Evolutionary conservation across 2,329 filamentous ascomycete species (phyloP), one percentile per base, ranked within the genome.

Genomic region (Talaromyces pinophilus): DNA sequence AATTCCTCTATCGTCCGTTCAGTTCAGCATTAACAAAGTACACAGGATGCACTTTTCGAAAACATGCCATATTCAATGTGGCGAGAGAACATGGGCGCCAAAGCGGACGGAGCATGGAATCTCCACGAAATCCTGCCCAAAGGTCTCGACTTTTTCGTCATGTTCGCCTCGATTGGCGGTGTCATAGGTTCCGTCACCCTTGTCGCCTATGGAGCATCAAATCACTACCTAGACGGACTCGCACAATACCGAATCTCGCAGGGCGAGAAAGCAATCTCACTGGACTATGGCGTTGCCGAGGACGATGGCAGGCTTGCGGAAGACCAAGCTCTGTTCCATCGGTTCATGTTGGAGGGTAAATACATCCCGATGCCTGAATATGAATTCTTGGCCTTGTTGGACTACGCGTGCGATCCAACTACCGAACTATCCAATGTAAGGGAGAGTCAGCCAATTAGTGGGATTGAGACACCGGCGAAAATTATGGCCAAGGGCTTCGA

Each of bases 341-440:
- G 55, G n/a, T 59, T 59, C 55, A 59, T 59, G 55, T 42, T 59
- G 55, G 55, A 59, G 17, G 55, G 55, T 17, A 59, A 59, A 35
- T 59, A 59, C 30, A 59, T 59, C 33, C 55, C 55, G n/a, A 59
- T 59, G 55, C 55, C 55, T 25, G 55, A 59, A 28, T 59, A 59
- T 59, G 55, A 59, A 8, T 59, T 59, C 19, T 40, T 59, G 55
- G 55, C 55, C 33, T 28, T 59, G 33, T 59, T 59, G 35, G 55
- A 59, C 33, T 59, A 59, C 13, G 55, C 55, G 2, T 59, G 44
- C 11, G 44, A 48, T 25, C 44, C 44, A 13, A 48, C 19, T 19
- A 48, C 44, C 2, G 19, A 48, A 11, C 19, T 48, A 1, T 25
- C 44, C 2, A 25, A 48, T 25, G 1, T 25, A 6, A 13, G 44